phyloP scores from a whole-genome alignment of 2,329 filamentous ascomycete genomes.

The Aspergillus tamarii region DNA sequence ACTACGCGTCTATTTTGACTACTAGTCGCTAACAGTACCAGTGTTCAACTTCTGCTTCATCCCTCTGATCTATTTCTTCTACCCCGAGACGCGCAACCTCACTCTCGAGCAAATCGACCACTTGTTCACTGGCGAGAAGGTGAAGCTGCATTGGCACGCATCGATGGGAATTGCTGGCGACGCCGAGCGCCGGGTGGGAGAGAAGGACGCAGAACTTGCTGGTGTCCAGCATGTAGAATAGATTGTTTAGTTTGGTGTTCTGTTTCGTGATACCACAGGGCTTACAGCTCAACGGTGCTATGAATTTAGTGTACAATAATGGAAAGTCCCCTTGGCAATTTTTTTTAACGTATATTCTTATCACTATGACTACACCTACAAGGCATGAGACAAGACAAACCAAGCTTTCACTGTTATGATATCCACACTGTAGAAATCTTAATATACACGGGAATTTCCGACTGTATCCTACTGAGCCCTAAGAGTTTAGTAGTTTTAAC shows the following conservation, averaged over 20 bases:
- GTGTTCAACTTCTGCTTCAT: slow-evolving; percentile 55
- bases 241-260: background rate
- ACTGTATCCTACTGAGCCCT: background rate
- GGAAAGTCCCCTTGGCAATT: background rate
- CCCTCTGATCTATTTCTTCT: slow-evolving; percentile 50
- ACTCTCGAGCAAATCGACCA: slow-evolving; percentile 41
- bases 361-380: background rate
- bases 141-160: slow-evolving; percentile 34
- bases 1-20: background rate
- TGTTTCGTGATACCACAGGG: background rate
- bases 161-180: slow-evolving; percentile 31
- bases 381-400: background rate
- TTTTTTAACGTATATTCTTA: background rate
- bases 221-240: slow-evolving; percentile 30
- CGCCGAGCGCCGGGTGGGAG: slow-evolving; percentile 21
- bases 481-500: background rate
- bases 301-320: background rate
- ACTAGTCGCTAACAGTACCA: background rate
- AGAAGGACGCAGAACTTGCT: slow-evolving; percentile 19
- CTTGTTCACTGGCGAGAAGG: slow-evolving; percentile 39
- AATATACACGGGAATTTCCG: background rate
- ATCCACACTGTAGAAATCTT: background rate
- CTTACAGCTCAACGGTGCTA: background rate
- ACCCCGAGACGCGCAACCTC: slow-evolving; percentile 38
- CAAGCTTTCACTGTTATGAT: background rate